Evolutionary conservation across 148 eudicot genomes (phyloP).

Genomic region (Rhododendron williamsianum): DNA sequence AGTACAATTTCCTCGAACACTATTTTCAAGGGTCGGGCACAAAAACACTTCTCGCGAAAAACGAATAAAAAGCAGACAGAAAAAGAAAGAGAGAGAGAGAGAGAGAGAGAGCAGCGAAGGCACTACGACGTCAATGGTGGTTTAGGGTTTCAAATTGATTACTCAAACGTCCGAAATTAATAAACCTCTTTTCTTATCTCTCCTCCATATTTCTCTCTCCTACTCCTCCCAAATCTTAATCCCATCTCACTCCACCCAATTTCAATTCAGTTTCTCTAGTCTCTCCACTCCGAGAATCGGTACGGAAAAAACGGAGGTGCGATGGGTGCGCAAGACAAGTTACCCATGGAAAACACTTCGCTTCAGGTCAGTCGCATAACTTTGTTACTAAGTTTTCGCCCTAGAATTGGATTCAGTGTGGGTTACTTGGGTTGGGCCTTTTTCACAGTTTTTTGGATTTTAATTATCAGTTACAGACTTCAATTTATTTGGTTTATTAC

Average conservation of each 20-base stretch:
- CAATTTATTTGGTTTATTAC: background rate
- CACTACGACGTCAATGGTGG: slow-evolving; percentile 21
- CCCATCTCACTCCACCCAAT: background rate
- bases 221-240: slow-evolving; percentile 14
- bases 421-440: no score
- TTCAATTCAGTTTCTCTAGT: slow-evolving; percentile 1
- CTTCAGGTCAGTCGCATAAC: slow-evolving; percentile 39
- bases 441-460: background rate
- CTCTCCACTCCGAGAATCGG: slow-evolving; percentile 1
- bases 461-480: background rate
- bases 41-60: background rate
- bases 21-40: slow-evolving; percentile 10
- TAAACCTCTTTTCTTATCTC: background rate
- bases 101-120: slow-evolving; percentile 9
- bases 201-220: slow-evolving; percentile 1
- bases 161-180: background rate
- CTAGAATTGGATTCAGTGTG: slow-evolving; percentile 2
- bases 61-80: background rate
- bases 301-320: background rate
- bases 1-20: background rate
- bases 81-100: slow-evolving; percentile 8
- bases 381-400: background rate
- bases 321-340: slow-evolving; percentile 56
- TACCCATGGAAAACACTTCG: slow-evolving; percentile 33
- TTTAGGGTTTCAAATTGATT: slow-evolving; percentile 26